These are phyloP conservation scores for Camelina hispida DNA, from an alignment of 345 rosid species.

Conservation along the genomic window DNA sequence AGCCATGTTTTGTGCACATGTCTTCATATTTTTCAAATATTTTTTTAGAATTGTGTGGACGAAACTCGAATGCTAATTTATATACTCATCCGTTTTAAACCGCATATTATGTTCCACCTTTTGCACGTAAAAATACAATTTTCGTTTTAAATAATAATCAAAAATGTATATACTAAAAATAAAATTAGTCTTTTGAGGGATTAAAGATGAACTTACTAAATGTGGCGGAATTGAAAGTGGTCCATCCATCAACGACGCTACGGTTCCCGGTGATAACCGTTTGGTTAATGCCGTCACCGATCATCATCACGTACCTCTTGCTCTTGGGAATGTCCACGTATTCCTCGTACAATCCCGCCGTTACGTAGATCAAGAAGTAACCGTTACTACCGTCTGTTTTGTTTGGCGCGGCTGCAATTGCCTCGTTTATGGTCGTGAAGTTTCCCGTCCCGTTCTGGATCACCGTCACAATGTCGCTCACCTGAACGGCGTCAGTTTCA, in stretches of 20 bases:
- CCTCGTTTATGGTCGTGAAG: conserved; percentile 71
- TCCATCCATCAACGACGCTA: conserved; percentile 87
- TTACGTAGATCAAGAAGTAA: conserved; percentile 76
- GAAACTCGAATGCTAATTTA: conserved; percentile 19
- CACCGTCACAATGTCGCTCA: conserved; percentile 72
- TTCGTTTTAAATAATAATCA: not conserved
- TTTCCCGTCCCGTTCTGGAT: conserved; percentile 72
- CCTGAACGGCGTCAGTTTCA: conserved; percentile 36
- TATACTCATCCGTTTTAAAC: conserved; percentile 5
- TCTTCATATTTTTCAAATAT: conserved; percentile 4
- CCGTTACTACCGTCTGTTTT: conserved; percentile 60
- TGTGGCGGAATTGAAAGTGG: conserved; percentile 91
- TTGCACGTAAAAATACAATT: not conserved
- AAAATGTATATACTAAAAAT: not conserved
- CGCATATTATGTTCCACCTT: not conserved
- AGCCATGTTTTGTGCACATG: conserved; percentile 36
- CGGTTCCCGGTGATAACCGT: conserved; percentile 86
- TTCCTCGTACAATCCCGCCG: conserved; percentile 82
- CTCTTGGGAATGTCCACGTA: conserved; percentile 69
- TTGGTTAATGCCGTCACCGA: conserved; percentile 87
- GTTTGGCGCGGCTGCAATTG: conserved; percentile 77
- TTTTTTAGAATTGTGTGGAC: not conserved
- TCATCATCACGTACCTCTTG: conserved; percentile 78
- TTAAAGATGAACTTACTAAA: conserved; percentile 45
- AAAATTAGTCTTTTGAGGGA: not conserved